Conservation (phyloP, 148 eudicot genomes). For the Spergularia bocconei region DNA sequence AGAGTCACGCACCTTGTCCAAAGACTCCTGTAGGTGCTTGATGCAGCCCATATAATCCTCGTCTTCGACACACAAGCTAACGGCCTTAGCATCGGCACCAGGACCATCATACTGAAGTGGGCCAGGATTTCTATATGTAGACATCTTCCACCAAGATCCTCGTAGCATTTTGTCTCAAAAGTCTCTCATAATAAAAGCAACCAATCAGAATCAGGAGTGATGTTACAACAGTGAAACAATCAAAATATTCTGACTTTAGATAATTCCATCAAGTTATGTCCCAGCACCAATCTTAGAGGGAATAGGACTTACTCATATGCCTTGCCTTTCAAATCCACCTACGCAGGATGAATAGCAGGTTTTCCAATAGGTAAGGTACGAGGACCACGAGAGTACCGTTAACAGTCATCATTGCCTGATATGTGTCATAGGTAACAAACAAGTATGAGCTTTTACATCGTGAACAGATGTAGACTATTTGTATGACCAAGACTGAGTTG, state of each 20-base stretch:
- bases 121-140: conserved; percentile 90
- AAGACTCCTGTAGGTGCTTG: conserved; percentile 73
- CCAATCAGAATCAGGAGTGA: conserved; percentile 6
- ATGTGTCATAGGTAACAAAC: conserved; percentile 14
- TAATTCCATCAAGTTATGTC: neutral
- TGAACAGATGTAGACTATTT: neutral
- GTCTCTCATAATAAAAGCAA: conserved; percentile 41
- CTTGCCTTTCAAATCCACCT: conserved; percentile 89
- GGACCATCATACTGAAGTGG: conserved; percentile 98
- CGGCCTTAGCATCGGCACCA: conserved; percentile 89
- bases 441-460: neutral
- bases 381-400: conserved; percentile 80
- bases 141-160: conserved; percentile 88
- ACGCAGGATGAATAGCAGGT: conserved; percentile 88
- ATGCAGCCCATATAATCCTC: conserved; percentile 98
- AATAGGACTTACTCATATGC: conserved; percentile 71
- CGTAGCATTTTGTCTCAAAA: conserved; percentile 73
- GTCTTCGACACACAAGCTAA: conserved; percentile 88
- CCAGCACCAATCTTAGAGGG: neutral
- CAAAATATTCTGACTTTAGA: neutral
- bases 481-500: neutral
- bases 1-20: conserved; percentile 57
- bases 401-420: conserved; percentile 96
- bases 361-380: conserved; percentile 72
- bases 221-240: neutral